Base-by-base conservation (phyloP, 1,284 basidiomycete species). In the Sporisorium reilianum region DNA sequence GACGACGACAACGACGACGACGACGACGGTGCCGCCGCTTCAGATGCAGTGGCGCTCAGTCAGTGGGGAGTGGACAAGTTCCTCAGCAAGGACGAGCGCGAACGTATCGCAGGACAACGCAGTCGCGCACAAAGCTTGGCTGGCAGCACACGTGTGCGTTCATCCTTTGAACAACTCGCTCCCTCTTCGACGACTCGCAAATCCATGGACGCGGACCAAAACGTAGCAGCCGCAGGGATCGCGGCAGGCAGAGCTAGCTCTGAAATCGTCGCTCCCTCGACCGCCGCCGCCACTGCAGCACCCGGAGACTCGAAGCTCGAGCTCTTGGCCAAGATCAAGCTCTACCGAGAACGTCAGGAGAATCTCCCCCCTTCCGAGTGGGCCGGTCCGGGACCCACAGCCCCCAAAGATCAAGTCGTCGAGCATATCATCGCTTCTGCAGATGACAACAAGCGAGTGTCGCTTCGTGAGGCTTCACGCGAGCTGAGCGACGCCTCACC, bases 21-120 rank as follows among this genome's bases (percentile, higher is more conserved):
- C 14, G 52, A 44, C 2, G 51, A 46, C 26, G 62, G 62, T 30
- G 62, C 66, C 3, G 60, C 46, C 16, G 60, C 34, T 10, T 34
- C 50, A 12, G 64, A 65, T n/a, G 71, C 54, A 10, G 68, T 75
- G 16, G 78, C 56, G 0, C 63, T 81, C 32, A 70, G 59, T 45
- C 76, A 68, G 5, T 81, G 80, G 80, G 79, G 79, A 0, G 71
- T 81, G 30, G 80, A 81, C 50, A 81, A 80, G 55, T 81, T 80
- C 49, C 70, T 81, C 38, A 75, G 64, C 54, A 65, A 59, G 36
- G 79, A 80, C 18, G 75, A 73, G 28, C 54, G 64, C 26, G 76
- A 78, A 5, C 58, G 60, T 16, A 66, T 79, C 22, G 54, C 54
- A 23, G 77, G 76, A 8, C 57, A 58, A 32, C 55, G 70, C 34